These are phyloP conservation scores for Lotmaria passim DNA, from an alignment of 208 protist genomes.

Conservation along the genomic window DNA sequence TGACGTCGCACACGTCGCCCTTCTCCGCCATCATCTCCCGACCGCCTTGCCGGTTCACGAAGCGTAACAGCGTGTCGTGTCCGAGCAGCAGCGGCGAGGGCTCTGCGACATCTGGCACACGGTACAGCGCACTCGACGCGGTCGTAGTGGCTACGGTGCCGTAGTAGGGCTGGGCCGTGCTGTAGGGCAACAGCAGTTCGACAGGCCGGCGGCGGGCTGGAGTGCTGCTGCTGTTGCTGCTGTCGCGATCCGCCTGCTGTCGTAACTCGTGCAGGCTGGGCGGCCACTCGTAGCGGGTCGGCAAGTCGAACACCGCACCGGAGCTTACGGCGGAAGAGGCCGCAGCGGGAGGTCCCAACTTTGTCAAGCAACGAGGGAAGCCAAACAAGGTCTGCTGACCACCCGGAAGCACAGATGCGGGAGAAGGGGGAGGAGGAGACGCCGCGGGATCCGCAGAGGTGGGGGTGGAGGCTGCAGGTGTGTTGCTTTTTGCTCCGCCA, in stretches of 20 bases:
- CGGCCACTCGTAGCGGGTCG: constrained; percentile 30
- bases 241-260: neutral
- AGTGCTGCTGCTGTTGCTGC: neutral
- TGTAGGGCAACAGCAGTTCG: constrained; percentile 44
- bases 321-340: neutral
- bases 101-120: constrained; percentile 15
- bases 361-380: neutral
- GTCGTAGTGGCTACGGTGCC: constrained; percentile 13
- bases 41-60: constrained; percentile 7
- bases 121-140: neutral
- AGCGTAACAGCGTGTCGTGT: constrained; percentile 21
- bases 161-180: constrained; percentile 33
- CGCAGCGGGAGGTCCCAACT: neutral
- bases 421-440: neutral
- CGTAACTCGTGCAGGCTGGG: constrained; percentile 21
- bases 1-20: constrained; percentile 6
- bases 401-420: neutral
- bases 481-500: neutral
- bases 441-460: neutral
- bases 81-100: constrained; percentile 19
- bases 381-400: constrained; percentile 25
- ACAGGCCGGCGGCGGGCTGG: constrained; percentile 22
- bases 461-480: neutral
- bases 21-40: constrained; percentile 17
- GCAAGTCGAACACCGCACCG: constrained; percentile 1